Base-by-base conservation (phyloP, 2,329 filamentous ascomycete genomes). In the Drechslera avenae region DNA sequence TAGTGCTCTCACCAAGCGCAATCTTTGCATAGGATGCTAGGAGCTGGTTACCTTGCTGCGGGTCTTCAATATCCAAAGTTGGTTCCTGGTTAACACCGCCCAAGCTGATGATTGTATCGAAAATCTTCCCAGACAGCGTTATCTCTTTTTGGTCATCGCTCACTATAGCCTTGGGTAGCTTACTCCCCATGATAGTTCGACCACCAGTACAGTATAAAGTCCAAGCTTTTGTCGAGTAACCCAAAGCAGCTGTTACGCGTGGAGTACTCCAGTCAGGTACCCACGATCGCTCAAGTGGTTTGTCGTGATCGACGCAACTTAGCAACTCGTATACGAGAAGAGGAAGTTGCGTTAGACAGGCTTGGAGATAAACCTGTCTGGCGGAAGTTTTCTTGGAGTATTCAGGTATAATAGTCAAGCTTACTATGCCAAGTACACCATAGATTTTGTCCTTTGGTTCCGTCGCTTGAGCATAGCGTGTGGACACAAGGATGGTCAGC, bases 401-500 rank as follows among this genome's bases (percentile, higher is more conserved):
- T 10, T 52, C 51, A 1, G 60, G 56, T 13, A 30, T 37, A 14
- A 66, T 59, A 7, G 32, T 23, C 4, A 50, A 33, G 5, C 55
- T 28, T 19, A 49, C 41, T n/a, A 64, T 50, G 5, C 60, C 65
- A 7, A 66, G 56, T 0, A 67, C 52, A 12, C 63, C 63, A 23
- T 66, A 68, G 0, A 63, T 54, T 39, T 68, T 68, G 42, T 68
- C 65, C 30, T 64, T 66, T 8, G 57, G 45, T 4, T 63, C 46
- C 4, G 46, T 53, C n/a, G 62, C 62, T 5, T 53, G 46, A 1
- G 64, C 64, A 35, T 65, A 66, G n/a, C 64, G 51, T 10, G 63
- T 59, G 3, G 42, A 46, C 10, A 64, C 60, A 7, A 68, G 48
- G 10, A 39, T 45, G 1, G 51, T 50, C 0, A 64, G 33, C 5